These are phyloP conservation scores for Saxispiralis lemnorum DNA, from an alignment of 495 filamentous ascomycete species.

Conservation along the genomic window DNA sequence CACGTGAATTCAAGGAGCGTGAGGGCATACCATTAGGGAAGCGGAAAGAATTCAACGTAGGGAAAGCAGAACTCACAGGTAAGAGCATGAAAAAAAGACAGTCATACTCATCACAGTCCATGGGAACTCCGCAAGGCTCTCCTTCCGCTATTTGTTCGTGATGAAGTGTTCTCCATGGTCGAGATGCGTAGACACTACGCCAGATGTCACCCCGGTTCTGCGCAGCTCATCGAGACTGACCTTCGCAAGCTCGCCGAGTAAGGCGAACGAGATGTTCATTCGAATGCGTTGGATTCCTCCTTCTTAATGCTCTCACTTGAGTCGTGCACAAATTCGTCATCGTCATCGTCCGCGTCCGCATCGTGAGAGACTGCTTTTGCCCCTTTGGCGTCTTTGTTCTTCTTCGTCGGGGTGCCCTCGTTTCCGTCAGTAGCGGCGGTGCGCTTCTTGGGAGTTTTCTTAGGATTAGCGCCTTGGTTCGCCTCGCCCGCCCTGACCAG, in stretches of 20 bases:
- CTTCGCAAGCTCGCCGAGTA: background rate
- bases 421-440: background rate
- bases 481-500: slow-evolving; percentile 13
- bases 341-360: background rate
- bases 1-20: too few species aligned
- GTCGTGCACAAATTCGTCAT: background rate
- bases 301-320: background rate
- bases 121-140: too few species aligned
- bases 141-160: too few species aligned
- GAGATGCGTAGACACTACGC: too few species aligned
- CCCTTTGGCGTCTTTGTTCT: slow-evolving; percentile 1
- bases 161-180: too few species aligned
- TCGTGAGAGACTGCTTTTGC: background rate
- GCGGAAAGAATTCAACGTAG: too few species aligned
- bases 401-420: background rate
- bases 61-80: too few species aligned
- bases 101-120: too few species aligned
- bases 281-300: background rate
- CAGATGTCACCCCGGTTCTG: too few species aligned
- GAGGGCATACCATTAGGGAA: too few species aligned
- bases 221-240: background rate
- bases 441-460: slow-evolving; percentile 11
- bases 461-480: slow-evolving; percentile 23
- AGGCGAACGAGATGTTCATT: background rate
- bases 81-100: too few species aligned